Percentiles rank a stretch among this genome's conserved stretches.
These are phyloP conservation scores for Thuja plicata DNA, from an alignment of 83 land plant species.

Conservation along the genomic window DNA sequence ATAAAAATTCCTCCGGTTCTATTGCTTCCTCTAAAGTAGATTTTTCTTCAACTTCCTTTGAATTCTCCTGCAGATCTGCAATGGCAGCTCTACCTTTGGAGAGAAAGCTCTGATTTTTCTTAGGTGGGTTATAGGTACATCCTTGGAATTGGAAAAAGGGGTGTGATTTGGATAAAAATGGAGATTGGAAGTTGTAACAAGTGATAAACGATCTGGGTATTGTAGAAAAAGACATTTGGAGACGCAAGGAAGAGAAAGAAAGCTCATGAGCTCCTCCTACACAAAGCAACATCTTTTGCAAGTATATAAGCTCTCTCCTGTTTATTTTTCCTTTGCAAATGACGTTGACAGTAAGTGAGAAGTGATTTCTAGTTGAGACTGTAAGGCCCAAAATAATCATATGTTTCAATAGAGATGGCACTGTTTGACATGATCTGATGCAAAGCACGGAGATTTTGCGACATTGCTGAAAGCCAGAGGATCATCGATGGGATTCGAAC, in stretches of 20 bases:
- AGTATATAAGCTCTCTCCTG: background rate
- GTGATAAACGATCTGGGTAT: background rate
- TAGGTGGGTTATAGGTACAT: background rate
- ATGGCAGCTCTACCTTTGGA: background rate
- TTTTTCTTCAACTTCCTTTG: background rate
- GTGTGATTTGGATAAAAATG: background rate
- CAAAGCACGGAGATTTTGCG: slow-evolving; percentile 4
- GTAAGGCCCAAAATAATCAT: too few species aligned
- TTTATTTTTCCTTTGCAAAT: too few species aligned
- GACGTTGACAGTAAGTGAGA: too few species aligned
- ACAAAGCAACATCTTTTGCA: background rate
- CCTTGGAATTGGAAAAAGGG: background rate
- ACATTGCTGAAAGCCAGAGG: too few species aligned
- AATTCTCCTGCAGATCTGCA: background rate
- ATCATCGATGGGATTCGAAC: too few species aligned
- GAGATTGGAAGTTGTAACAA: background rate
- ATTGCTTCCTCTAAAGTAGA: slow-evolving; percentile 28
- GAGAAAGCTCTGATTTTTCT: background rate
- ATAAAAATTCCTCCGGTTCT: slow-evolving; percentile 60
- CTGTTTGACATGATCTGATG: slow-evolving; percentile 58
- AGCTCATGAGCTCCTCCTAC: slow-evolving; percentile 5
- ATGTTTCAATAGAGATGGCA: background rate
- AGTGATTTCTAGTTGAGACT: too few species aligned
- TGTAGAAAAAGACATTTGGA: background rate
- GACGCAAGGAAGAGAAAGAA: background rate